Evolutionary conservation across 257 asterid genomes (phyloP), one percentile per base, ranked within the genome.

Genomic region (Fraxinus anomala): DNA sequence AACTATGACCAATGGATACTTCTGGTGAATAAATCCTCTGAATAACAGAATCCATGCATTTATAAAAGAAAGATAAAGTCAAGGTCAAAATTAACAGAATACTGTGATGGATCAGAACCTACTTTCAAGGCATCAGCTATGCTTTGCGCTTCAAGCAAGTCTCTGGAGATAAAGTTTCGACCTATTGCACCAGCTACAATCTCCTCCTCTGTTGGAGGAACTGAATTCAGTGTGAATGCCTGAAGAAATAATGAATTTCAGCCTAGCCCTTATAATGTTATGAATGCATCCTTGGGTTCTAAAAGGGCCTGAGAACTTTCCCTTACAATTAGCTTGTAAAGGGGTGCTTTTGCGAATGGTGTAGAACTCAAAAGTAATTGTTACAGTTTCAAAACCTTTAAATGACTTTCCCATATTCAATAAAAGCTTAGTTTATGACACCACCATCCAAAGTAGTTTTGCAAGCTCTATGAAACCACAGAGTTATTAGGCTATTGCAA

Each of bases 181-280:
- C 96, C 98, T 28, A 11, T 10, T 3, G 89, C 91, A 70, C 98
- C 97, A 9, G 86, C 90, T 73, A 61, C 89, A 39, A 90, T 90
- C 89, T 94, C 98, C 65, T 42, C 49, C 49, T 82, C 79, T 54
- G 80, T 74, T 68, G 97, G 98, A 17, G 97, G 98, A 77, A 92
- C 97, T 0, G 97, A 90, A 70, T 94, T 94, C 85, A 94, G 75
- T 4, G 97, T 92, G 56, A 92, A 94, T 5, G 94, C 97, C 98
- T 92, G 78, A 80, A 73, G 47, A 80, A 76, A 75, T 5, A 65
- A 63, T 21, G 68, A 67, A 59, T 31, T 28, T 30, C 28, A 23
- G 0, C 12, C 26, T 42, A 40, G 44, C 47, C 4, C 47, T 40
- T 16, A 40, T 40, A 40, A 40, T 1, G 11, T 7, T 37, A 37